phyloP scores from a whole-genome alignment of 2,329 filamentous ascomycete species.

The Hypoxylon sp. region DNA sequence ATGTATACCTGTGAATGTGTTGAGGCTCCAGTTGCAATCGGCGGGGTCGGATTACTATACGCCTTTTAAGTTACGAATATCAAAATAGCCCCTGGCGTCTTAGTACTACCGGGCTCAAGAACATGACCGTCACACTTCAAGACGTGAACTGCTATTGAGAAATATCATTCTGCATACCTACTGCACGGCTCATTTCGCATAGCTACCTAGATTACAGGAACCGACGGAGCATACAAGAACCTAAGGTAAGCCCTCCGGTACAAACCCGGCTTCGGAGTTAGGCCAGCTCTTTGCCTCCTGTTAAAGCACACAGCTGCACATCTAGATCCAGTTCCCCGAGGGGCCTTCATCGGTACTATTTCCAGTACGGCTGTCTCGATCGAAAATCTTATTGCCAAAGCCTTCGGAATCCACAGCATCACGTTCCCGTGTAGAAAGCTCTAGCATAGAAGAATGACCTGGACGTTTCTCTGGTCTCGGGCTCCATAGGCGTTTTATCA shows the following conservation, averaged over 20 bases:
- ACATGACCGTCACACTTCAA: constrained; percentile 4
- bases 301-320: background rate
- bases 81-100: constrained; percentile 8
- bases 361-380: constrained; percentile 8
- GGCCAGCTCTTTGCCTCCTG: background rate
- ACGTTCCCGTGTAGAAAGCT: constrained; percentile 23
- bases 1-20: background rate
- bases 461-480: constrained; percentile 41
- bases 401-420: constrained; percentile 1
- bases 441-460: constrained; percentile 35
- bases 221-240: constrained; percentile 9
- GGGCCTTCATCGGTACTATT: constrained; percentile 31
- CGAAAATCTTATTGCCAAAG: constrained; percentile 1
- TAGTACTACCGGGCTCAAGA: background rate
- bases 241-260: background rate
- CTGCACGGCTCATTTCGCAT: constrained; percentile 1
- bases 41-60: constrained; percentile 37
- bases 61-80: background rate
- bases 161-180: background rate
- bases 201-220: constrained; percentile 3
- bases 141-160: background rate
- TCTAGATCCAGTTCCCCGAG: constrained; percentile 50
- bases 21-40: background rate
- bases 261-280: background rate
- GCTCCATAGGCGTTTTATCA: constrained; percentile 45